Percentiles rank a stretch among this genome's conserved stretches.
These are phyloP conservation scores for Solanum sparsipilum DNA, from an alignment of 257 asterid species.

Conservation along the genomic window DNA sequence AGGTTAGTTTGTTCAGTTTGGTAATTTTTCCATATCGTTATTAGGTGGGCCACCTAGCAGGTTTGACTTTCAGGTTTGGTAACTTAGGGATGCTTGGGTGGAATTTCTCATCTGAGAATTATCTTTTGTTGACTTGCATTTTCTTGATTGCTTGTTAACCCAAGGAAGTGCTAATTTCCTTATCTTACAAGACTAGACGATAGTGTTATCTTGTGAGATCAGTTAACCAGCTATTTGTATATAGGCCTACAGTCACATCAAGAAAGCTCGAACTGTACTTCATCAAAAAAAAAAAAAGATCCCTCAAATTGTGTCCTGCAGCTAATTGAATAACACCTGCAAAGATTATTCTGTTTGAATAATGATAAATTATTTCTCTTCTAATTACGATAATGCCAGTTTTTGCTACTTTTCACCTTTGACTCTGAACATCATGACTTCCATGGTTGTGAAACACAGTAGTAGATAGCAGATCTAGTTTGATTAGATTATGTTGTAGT, in stretches of 20 bases:
- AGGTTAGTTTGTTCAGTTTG: conserved; percentile 13
- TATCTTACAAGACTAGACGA: neutral
- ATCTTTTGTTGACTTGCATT: neutral
- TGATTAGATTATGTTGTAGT: neutral
- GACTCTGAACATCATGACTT: neutral
- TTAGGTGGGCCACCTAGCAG: neutral
- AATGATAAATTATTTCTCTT: neutral
- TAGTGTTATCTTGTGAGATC: neutral
- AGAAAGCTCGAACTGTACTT: neutral
- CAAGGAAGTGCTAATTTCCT: neutral
- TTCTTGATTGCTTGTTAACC: neutral
- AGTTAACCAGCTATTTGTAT: neutral
- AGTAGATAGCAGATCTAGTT: neutral
- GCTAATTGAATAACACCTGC: neutral
- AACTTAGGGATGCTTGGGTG: neutral
- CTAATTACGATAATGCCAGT: neutral
- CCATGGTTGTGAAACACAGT: neutral
- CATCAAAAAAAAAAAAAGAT: neutral
- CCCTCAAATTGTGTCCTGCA: neutral
- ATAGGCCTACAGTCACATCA: neutral
- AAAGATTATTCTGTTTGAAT: neutral
- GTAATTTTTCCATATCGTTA: neutral
- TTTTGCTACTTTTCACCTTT: neutral
- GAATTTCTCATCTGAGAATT: neutral
- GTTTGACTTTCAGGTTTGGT: neutral